Base-by-base conservation (phyloP, 176 grass and related monocot species). In the Alloteropsis semialata region DNA sequence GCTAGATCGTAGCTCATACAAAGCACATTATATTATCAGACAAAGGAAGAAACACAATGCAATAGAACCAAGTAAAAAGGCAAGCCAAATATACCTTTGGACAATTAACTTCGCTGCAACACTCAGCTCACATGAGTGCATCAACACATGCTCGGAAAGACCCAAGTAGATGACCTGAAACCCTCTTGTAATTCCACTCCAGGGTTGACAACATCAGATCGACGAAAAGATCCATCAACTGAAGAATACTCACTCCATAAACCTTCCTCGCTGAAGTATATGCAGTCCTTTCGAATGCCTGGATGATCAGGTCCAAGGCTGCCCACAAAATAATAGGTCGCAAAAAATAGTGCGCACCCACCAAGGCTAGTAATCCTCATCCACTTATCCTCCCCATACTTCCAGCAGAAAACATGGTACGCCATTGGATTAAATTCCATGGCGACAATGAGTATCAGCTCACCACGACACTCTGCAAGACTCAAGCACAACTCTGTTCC, bases 111-210 rank as follows among this genome's bases (percentile, higher is more conserved):
- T 36, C 39, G 1, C 18, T 8, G 50, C 50, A 21, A 17, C 19
- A 21, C 50, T 2, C 50, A 53, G 50, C 50, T 21, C 18, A 53
- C 18, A 30, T 4, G 14, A 49, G 46, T 12, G 59, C 13, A 46
- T 74, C 67, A 71, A 39, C 60, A 81, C 63, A 85, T 45, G 76
- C 87, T 89, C 25, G 87, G 87, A 55, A 89, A 49, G n/a, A 89
- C 77, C 87, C 87, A 89, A 55, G 46, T 25, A 50, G 60, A 3
- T 17, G 3, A 0, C 36, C 18, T 21, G 15, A 41, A 32, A 32
- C 5, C 29, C 59, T 53, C 5, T 5, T 21, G 6, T 8, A 32
- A 48, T 66, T 68, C 58, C 37, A 56, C 65, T 22, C 61, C 77
- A 25, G 50, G 44, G 43, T 38, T 37, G 29, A 51, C 19, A 0